Percentiles rank a stretch among this genome's conserved stretches.
Conservation (phyloP, 2,329 filamentous ascomycete species). For the Fonsecaea pugnacius region DNA sequence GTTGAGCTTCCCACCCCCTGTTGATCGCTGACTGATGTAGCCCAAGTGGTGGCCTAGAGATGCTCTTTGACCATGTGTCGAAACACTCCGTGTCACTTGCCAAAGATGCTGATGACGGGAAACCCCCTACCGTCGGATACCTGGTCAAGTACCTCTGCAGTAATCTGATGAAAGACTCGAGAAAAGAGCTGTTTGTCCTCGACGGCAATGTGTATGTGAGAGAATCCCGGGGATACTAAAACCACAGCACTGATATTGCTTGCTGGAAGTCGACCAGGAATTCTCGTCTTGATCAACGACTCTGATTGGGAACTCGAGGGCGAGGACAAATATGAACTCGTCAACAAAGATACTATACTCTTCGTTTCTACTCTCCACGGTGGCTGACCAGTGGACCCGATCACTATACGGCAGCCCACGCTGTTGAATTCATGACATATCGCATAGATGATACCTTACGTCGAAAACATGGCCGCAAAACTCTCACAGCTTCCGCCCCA, state of each 20-base stretch:
- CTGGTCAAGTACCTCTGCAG: constrained; percentile 80
- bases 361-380: constrained; percentile 98
- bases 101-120: constrained; percentile 59
- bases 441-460: constrained; percentile 2
- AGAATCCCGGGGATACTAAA: not conserved
- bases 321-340: constrained; percentile 85
- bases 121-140: constrained; percentile 70
- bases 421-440: not conserved
- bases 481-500: not conserved
- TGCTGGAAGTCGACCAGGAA: constrained; percentile 76
- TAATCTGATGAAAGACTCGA: constrained; percentile 79
- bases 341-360: constrained; percentile 81
- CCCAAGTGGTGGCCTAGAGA: constrained; percentile 82
- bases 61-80: constrained; percentile 84
- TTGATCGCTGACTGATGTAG: constrained; percentile 1
- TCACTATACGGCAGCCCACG: not conserved
- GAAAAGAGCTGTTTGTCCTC: constrained; percentile 87
- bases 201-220: constrained; percentile 78
- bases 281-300: constrained; percentile 95
- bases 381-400: constrained; percentile 59
- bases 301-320: constrained; percentile 98
- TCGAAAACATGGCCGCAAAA: not conserved
- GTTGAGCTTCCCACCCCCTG: constrained; percentile 33
- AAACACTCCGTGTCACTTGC: constrained; percentile 71
- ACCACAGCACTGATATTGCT: not conserved